Evolutionary conservation across 148 eudicot species (phyloP).

Genomic region (Cornus suecica): DNA sequence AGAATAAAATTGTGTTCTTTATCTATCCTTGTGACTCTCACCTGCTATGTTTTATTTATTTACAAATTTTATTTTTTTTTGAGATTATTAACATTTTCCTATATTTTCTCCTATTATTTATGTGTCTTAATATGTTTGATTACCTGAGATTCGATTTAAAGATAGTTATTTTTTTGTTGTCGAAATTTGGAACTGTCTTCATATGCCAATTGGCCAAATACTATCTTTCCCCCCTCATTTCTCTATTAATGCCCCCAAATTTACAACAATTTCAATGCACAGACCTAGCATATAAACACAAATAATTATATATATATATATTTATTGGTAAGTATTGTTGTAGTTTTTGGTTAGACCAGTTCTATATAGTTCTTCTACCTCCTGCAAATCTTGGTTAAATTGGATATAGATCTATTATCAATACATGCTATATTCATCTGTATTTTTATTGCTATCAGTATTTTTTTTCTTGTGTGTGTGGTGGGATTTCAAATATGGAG

Average conservation of each 20-base stretch:
- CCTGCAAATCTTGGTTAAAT: background rate
- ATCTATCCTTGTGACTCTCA: background rate
- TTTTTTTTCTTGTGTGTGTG: background rate
- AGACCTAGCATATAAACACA: background rate
- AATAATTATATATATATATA: too few relatives aligned
- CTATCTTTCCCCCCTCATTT: background rate
- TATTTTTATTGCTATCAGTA: too few relatives aligned
- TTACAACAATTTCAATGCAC: background rate
- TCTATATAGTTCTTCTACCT: background rate
- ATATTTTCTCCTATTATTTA: conserved; percentile 1
- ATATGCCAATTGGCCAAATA: background rate
- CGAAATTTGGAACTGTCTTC: conserved; percentile 5
- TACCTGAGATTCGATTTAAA: conserved; percentile 13
- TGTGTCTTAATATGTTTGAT: background rate
- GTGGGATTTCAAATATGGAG: background rate
- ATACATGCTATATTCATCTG: background rate
- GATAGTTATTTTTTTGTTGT: conserved; percentile 10
- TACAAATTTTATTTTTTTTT: too few relatives aligned
- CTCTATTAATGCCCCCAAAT: conserved; percentile 4
- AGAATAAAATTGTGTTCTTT: background rate
- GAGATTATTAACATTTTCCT: conserved; percentile 1
- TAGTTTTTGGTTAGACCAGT: background rate
- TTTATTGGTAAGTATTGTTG: background rate
- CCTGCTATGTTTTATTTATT: background rate
- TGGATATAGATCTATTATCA: background rate